A percentile compares a stretch with the other conserved stretches of the same genome.
Evolutionary conservation across 371 early-diverging fungal species (phyloP).

Genomic region (Aphelidium insulamus): DNA sequence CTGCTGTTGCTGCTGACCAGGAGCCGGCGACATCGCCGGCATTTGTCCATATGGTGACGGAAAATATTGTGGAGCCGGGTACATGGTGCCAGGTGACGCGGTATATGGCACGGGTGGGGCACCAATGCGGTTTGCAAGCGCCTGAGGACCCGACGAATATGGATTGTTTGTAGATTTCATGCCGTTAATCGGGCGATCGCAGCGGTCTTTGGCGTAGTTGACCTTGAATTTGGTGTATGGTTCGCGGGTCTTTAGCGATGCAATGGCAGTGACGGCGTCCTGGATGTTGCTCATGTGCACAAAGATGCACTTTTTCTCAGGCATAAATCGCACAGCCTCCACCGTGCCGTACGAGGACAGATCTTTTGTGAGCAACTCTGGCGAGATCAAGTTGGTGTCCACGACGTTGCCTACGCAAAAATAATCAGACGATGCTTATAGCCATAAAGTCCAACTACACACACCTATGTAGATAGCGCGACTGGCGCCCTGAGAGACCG

Average conservation of each 20-base stretch:
- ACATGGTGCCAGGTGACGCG: too few species aligned
- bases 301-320: conserved; percentile 18
- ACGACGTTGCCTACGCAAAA: too few species aligned
- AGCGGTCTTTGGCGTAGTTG: conserved; percentile 24
- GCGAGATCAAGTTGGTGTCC: conserved; percentile 11
- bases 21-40: too few species aligned
- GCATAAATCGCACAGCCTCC: conserved; percentile 17
- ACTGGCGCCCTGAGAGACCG: conserved; percentile 29
- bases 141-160: too few species aligned
- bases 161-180: too few species aligned
- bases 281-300: conserved; percentile 19
- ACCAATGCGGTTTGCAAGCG: too few species aligned
- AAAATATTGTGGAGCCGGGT: too few species aligned
- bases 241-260: conserved; percentile 5
- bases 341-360: conserved; percentile 18
- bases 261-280: conserved; percentile 15
- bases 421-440: too few species aligned
- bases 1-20: too few species aligned
- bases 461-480: conserved; percentile 26
- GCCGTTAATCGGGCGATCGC: conserved; percentile 18
- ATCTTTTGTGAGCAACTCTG: conserved; percentile 14
- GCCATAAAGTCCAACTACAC: too few species aligned
- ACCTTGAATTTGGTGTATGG: conserved; percentile 10
- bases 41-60: too few species aligned
- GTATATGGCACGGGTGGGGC: too few species aligned